Conservation (phyloP, 1,284 basidiomycete species). For the Ceratobasidium sp. region DNA sequence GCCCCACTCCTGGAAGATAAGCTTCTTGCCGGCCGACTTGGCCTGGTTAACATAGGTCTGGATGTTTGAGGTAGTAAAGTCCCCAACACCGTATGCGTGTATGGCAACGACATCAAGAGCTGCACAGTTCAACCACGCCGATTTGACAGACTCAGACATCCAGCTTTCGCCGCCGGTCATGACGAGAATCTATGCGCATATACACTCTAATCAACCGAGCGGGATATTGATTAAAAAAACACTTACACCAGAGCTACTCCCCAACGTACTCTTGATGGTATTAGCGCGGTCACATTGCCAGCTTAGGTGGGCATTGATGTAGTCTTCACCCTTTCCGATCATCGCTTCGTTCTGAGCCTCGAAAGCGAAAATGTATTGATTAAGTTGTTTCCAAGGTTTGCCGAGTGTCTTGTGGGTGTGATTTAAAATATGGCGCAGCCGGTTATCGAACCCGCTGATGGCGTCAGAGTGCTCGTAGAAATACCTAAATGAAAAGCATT, state of each 20-base stretch:
- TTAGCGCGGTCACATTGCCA: conserved; percentile 54
- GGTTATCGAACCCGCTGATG: conserved; percentile 46
- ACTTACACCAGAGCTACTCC: conserved; percentile 48
- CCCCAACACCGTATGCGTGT: conserved; percentile 53
- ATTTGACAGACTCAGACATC: conserved; percentile 50
- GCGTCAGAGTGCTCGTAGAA: conserved; percentile 42
- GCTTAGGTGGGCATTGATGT: conserved; percentile 40
- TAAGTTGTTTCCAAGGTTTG: conserved; percentile 56
- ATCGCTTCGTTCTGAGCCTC: conserved; percentile 57
- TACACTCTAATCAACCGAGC: not conserved
- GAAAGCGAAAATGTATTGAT: conserved; percentile 56
- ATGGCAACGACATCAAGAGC: conserved; percentile 53
- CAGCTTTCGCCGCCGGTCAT: conserved; percentile 54
- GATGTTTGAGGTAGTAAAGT: conserved; percentile 48
- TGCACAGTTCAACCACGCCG: conserved; percentile 50
- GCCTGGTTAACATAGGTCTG: conserved; percentile 49
- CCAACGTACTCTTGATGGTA: conserved; percentile 50
- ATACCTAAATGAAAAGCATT: conserved; percentile 41
- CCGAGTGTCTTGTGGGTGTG: conserved; percentile 55
- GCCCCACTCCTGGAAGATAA: conserved; percentile 55
- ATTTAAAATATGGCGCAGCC: conserved; percentile 48
- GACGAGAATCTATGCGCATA: conserved; percentile 48
- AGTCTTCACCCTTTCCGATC: conserved; percentile 45
- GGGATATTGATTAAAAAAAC: too few species aligned
- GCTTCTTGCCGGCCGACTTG: conserved; percentile 48